Conservation (phyloP, 305 asterid species). For the Nicotiana rustica region DNA sequence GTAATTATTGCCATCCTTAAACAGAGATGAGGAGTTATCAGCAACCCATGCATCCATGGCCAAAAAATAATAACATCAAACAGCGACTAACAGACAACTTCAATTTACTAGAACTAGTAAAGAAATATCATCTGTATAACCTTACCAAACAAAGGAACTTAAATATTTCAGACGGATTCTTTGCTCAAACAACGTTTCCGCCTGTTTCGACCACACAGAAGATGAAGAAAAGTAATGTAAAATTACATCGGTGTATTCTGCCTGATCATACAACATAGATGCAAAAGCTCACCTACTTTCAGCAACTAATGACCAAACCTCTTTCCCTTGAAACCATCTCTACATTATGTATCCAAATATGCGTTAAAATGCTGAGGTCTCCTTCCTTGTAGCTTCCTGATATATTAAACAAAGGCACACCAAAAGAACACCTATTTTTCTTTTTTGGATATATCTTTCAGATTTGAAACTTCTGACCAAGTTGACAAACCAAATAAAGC, state of each 20-base stretch:
- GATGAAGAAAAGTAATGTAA: neutral
- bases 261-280: neutral
- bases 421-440: neutral
- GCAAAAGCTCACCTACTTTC: neutral
- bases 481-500: neutral
- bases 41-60: constrained; percentile 18
- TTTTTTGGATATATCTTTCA: neutral
- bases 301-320: neutral
- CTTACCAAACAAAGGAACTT: neutral
- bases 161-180: neutral
- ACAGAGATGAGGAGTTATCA: neutral
- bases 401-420: neutral
- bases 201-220: neutral
- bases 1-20: neutral
- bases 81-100: neutral
- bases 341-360: neutral
- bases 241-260: neutral
- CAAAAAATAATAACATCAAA: neutral
- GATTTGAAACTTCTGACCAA: constrained; percentile 1
- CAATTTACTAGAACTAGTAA: neutral
- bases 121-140: neutral
- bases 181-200: neutral
- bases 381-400: constrained; percentile 13
- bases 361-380: neutral
- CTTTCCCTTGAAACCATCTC: neutral